Evolutionary conservation across 352 stramenopile species (phyloP), one percentile per base, ranked within the genome.

Genomic region (Globisporangium nagaii): DNA sequence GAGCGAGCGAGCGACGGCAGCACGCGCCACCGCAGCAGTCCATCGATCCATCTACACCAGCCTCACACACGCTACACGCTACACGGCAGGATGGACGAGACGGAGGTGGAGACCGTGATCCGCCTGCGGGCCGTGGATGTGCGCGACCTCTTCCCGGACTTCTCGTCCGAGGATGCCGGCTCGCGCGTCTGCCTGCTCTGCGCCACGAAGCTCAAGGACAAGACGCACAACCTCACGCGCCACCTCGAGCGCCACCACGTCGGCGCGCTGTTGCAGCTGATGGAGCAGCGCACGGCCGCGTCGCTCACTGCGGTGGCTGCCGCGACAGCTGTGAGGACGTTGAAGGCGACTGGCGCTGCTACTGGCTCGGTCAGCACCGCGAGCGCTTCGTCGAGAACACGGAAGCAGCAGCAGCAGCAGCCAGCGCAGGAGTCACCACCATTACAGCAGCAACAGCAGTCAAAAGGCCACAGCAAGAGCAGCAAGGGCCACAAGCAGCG

Each of bases 161-260:
- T 75, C 27, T 62, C 69, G 0, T 9, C 58, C 1, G 64, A 78
- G n/a, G 74, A 84, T 42, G 41, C 62, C 35, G 61, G 54, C 22
- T 78, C 71, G 20, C 69, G 74, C 25, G 37, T 80, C 48, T 84
- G 74, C 60, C 41, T 78, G 25, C 56, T 84, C 19, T 82, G 74
- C 58, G 31, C 46, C 20, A 62, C 63, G 46, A 68, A 67, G 37
- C 66, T 84, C 48, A 84, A 82, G 60, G 73, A 84, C 64, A 84
- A 82, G 62, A 84, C 74, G 25, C 74, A 84, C 62, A 82, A 80
- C 56, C 69, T 84, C n/a, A 84, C 68, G 57, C 74, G 71, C 0
- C 74, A 84, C 54, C 43, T 82, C 39, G 74, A 84, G 60, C 66
- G 74, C 22, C 74, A 82, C 37, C 74, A 82, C 53, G 57, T 70